Base-by-base conservation (phyloP, 1,284 basidiomycete genomes). In the Moniliella sp. region DNA sequence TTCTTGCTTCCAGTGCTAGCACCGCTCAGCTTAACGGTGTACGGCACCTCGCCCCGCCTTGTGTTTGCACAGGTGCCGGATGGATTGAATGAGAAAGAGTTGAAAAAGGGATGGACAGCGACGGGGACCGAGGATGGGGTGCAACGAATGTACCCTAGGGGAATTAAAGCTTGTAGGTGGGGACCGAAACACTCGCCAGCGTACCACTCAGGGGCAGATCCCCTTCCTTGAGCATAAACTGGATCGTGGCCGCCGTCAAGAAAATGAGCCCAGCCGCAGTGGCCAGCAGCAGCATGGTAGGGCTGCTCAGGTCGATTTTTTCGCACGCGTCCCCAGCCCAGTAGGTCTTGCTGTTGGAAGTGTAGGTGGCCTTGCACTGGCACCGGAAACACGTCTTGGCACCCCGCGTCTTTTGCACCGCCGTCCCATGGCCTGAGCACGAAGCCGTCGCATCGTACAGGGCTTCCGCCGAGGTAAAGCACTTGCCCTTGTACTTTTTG, bases 251-350 rank as follows among this genome's bases (percentile, higher is more conserved):
- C 14, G 46, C 38, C 10, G 45, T 39, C 12, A 30, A 12, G 13
- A 27, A 11, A 12, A 39, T 16, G 12, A 57, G 36, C 10, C 44
- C 19, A 8, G 45, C 10, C 7, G 43, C 39, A 11, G 44, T 52
- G 16, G 44, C 39, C 3, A 34, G 38, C 13, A 57, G 21, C 15
- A 57, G 40, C 10, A 50, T 37, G 34, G 48, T 49, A 21, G 47
- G 42, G 14, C 44, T 36, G 21, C 40, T 41, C 3, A 46, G 33
- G 31, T 57, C 53, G 37, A 47, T 40, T 37, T 54, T 57, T 42
- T 57, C 47, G 33, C 53, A 57, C 12, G 53, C 53, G 2, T 42
- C 38, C 12, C 53, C 53, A 0, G 49, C 38, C 48, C 48, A 57
- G 33, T 45, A 35, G 2, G 32, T 35, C 26, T 38, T 43, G 14